These are phyloP conservation scores for Parietaria judaica DNA, from an alignment of 306 rosid species.

Conservation along the genomic window DNA sequence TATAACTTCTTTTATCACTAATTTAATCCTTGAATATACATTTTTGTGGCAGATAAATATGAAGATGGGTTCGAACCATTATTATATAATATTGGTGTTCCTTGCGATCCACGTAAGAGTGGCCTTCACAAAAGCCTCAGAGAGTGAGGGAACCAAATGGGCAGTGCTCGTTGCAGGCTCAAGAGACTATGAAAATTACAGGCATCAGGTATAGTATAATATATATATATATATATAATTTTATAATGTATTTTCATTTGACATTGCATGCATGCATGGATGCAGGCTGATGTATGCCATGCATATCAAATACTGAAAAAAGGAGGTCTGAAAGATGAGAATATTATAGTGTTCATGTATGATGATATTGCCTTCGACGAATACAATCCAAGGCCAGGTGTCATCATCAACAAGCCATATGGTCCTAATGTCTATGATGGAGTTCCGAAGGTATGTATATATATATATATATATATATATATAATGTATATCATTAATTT, in stretches of 20 bases:
- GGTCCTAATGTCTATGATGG: constrained; percentile 41
- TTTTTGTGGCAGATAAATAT: no score
- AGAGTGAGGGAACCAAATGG: constrained; percentile 23
- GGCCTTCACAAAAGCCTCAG: no score
- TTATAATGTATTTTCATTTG: background rate
- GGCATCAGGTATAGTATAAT: constrained; percentile 34
- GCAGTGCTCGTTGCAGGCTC: constrained; percentile 49
- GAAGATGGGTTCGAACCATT: no score
- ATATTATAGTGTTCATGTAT: constrained; percentile 51
- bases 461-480: no score
- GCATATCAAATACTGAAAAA: constrained; percentile 44
- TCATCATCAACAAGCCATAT: constrained; percentile 38
- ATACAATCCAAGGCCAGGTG: constrained; percentile 39
- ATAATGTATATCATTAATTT: no score
- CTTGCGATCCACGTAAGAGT: no score
- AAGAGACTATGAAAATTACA: constrained; percentile 23
- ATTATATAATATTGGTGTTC: no score
- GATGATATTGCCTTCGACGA: constrained; percentile 36
- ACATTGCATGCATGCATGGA: background rate
- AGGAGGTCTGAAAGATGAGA: constrained; percentile 41
- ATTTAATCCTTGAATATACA: no score
- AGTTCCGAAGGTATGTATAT: constrained; percentile 35
- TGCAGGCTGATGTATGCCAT: constrained; percentile 50
- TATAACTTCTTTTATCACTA: no score
- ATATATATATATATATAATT: background rate